Evolutionary conservation across 495 filamentous ascomycete genomes (phyloP), one percentile per base, ranked within the genome.

Genomic region (Monascus purpureus): DNA sequence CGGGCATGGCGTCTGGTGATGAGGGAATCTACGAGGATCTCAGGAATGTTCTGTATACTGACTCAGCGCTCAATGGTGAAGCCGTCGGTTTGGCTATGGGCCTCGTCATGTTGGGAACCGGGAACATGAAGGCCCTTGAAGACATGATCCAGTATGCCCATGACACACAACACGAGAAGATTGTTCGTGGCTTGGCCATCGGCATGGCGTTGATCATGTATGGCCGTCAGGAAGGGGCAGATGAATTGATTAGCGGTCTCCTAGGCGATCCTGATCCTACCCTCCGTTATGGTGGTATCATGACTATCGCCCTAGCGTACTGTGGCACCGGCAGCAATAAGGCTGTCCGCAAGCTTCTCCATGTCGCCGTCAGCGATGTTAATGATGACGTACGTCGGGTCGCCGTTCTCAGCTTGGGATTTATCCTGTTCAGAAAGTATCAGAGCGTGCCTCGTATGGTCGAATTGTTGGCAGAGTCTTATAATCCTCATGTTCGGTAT

Each of bases 181-280:
- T 93, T 33, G 85, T 96, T 13, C 84, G 92, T 29, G 92, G 92
- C 42, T 68, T 93, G 32, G 87, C 87, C 12, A 67, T 99, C 39
- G 92, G 92, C 37, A 96, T 99, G 83, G 85, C 92, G 22, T 63
- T 99, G 37, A 93, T 96, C 60, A 99, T 95, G 88, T 96, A 88
- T 44, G 85, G 81, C 18, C 79, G 83, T 25, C 87, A 96, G 56
- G 92, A 96, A 50, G 80, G 77, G 32, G 92, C 90, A 4, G 92
- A 99, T 57, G 81, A 84, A 44, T 69, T 94, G 41, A 92, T 95
- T 43, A 87, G 88, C 45, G 83, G 84, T 30, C 76, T 99, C 8
- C 64, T 99, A 23, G 83, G 82, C 39, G 92, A 96, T 43, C 84
- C 90, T 3, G 90, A 99, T 46, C 83, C 90, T 41, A 83, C 82